Evolutionary conservation across 176 grass and related monocot genomes (phyloP), one percentile per base, ranked within the genome.

Genomic region (Triticum urartu): DNA sequence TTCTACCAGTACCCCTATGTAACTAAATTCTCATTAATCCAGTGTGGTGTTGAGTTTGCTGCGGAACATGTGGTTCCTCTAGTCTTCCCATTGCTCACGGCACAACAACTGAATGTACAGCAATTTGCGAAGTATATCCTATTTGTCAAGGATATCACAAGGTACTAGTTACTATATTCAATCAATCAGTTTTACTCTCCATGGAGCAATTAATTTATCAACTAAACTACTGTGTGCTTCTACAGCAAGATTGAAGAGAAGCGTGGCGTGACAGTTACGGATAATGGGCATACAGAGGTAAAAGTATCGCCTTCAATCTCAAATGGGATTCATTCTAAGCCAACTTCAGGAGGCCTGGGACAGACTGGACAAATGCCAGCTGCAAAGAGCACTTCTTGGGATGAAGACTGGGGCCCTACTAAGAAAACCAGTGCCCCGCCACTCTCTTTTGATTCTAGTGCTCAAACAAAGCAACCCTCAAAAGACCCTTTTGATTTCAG

Each of bases 41-140:
- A 99, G 97, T 87, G 75, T 83, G 97, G 97, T 40, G 87, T 97
- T 68, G 97, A 99, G 63, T 99, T 97, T 82, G 88, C 97, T 39
- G 79, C 86, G 40, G 97, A 99, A 81, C 64, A 91, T 90, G 94
- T 97, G 79, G 85, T 97, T 77, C 94, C 94, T 85, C 83, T 99
- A 80, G 59, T 99, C 58, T 97, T 97, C 86, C 97, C 97, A 9
- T 78, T 99, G 78, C 94, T 97, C 80, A 99, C 81, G 67, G 89
- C 92, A 48, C 92, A 93, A 69, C 94, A 99, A 85, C 56, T 99
- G 85, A 99, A 95, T 80, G 87, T 97, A 47, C 97, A 99, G 71
- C 97, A 99, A 87, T 99, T 99, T 88, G 97, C 97, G 33, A 97
- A 99, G 82, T 99, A 94, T 81, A 97, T 99, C 87, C 83, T 99